Evolutionary conservation across 73 alveolate genomes (phyloP).

Genomic region (Paramecium octaurelia): DNA sequence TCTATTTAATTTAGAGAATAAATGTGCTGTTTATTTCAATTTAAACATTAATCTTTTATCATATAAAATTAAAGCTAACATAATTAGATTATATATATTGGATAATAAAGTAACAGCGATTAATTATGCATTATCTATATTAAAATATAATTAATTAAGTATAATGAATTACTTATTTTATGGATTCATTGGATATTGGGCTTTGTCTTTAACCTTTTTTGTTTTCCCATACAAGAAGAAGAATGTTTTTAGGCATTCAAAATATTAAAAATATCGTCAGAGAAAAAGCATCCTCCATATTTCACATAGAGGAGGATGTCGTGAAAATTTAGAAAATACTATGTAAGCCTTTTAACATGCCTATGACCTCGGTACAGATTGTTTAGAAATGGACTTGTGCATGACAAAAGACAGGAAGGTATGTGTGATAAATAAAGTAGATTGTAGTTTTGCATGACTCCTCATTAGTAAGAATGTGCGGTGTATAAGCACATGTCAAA

Average conservation of each 20-base stretch:
- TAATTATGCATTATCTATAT: neutral
- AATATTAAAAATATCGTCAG: neutral
- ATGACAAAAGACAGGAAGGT: slow-evolving; percentile 56
- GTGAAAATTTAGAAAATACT: slow-evolving; percentile 59
- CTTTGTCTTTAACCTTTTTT: neutral
- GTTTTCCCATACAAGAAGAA: neutral
- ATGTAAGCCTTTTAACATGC: slow-evolving; percentile 58
- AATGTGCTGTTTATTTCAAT: no score
- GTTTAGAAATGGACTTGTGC: slow-evolving; percentile 62
- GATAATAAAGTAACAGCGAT: no score
- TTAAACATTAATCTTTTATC: no score
- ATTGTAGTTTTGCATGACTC: slow-evolving; percentile 57
- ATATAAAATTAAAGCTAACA: no score
- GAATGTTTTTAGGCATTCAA: neutral
- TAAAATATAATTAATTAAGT: no score
- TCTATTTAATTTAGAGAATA: no score
- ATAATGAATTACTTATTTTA: neutral
- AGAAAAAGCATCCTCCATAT: slow-evolving; percentile 6
- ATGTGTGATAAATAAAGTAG: neutral
- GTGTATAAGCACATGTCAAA: slow-evolving; percentile 32
- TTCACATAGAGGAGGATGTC: slow-evolving; percentile 61
- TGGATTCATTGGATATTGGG: slow-evolving; percentile 18
- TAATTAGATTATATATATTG: no score
- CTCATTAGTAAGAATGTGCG: slow-evolving; percentile 52
- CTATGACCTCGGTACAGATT: slow-evolving; percentile 38